Evolutionary conservation across 2,329 filamentous ascomycete species (phyloP).

Genomic region (Pyricularia pennisetigena): DNA sequence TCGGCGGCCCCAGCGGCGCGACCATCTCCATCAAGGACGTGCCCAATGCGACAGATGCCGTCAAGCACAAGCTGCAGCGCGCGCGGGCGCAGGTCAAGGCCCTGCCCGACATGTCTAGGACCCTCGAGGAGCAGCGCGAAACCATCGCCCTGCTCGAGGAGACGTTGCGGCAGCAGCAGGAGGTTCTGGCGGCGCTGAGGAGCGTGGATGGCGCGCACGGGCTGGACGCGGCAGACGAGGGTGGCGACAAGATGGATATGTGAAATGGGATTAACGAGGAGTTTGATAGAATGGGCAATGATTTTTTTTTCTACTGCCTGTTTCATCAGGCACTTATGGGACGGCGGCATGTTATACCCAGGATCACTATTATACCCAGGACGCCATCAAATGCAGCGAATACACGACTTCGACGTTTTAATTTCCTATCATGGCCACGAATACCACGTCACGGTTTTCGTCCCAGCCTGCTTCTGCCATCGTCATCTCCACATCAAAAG

Average conservation of each 20-base stretch:
- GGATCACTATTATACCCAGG: neutral
- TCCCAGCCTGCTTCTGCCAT: neutral
- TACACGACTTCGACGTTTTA: neutral
- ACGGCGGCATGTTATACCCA: neutral
- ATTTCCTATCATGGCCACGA: neutral
- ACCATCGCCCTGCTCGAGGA: slow-evolving; percentile 60
- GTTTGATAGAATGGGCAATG: neutral
- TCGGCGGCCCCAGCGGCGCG: slow-evolving; percentile 9
- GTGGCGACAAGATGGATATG: slow-evolving; percentile 30
- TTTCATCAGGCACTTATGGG: neutral
- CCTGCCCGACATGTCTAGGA: slow-evolving; percentile 61
- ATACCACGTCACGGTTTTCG: neutral
- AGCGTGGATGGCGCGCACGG: slow-evolving; percentile 28
- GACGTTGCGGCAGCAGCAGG: slow-evolving; percentile 51
- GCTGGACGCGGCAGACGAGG: slow-evolving; percentile 23
- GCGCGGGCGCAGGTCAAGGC: slow-evolving; percentile 56
- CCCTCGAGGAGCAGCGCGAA: slow-evolving; percentile 56
- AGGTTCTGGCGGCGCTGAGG: slow-evolving; percentile 43
- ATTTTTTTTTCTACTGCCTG: neutral
- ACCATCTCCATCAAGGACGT: slow-evolving; percentile 59
- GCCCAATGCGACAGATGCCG: slow-evolving; percentile 62
- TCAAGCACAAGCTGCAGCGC: slow-evolving; percentile 77
- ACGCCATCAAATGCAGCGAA: neutral
- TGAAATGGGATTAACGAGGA: slow-evolving; percentile 6
- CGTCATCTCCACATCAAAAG: neutral